Base-by-base conservation (phyloP, 768 basidiomycete species). In the Plicaturopsis crispa region DNA sequence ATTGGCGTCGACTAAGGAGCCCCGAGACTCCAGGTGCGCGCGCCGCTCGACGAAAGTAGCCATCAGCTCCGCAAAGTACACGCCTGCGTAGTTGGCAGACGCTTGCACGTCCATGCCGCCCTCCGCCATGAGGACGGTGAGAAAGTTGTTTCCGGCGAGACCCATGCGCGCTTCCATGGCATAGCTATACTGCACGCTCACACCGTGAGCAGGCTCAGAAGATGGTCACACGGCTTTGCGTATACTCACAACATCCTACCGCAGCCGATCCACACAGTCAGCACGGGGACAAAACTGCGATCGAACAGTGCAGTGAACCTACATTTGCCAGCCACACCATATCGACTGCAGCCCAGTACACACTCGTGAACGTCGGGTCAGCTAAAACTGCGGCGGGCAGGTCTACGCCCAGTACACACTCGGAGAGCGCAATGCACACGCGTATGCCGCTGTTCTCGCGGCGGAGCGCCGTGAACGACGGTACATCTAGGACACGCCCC, bases 301-400 rank as follows among this genome's bases (percentile, higher is more conserved):
- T 8, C 14, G 10, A 28, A 28, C 14, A 14, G 26, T 14, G 31
- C 4, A n/a, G 17, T 16, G 19, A 14, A 58, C 73, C 56, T 43
- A 83, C 81, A 54, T 85, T 84, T 17, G 80, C 61, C 79, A 74
- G 83, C 55, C 73, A 76, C 37, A 84, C 72, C 47, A 80, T 65
- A 53, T 85, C 82, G 30, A 70, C 70, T 7, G 75, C 78, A 5
- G 74, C 71, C 51, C 67, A 70, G 48, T 78, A 73, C 24, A 76
- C 67, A 28, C 63, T 62, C 52, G 65, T 60, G 50, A 84, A 74
- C 11, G 49, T 57, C 14, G 73, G 62, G 52, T 84, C 66, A 33
- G 76, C 63, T n/a, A n/a, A n/a, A n/a, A n/a, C n/a, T n/a, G n/a
- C n/a, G n/a, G n/a, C n/a, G 44, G 75, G 74, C 12, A 83, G 66